phyloP scores from a whole-genome alignment of 768 basidiomycete species.

The Russula vinacea region DNA sequence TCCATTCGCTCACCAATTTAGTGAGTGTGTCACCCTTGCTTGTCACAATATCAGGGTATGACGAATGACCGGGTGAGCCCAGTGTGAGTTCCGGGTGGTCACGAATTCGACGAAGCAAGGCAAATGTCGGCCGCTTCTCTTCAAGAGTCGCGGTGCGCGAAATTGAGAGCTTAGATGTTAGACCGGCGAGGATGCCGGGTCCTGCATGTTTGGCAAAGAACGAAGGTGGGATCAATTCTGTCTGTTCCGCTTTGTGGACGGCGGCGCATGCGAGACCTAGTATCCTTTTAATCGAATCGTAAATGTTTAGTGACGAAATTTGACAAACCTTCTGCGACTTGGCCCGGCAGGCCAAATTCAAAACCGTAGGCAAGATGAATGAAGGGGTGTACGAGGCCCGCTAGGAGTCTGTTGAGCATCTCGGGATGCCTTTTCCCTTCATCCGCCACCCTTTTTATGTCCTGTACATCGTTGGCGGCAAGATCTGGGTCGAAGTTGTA shows the following conservation, averaged over 20 bases:
- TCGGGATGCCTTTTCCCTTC: constrained; percentile 40
- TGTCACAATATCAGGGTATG: constrained; percentile 26
- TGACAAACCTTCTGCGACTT: constrained; percentile 57
- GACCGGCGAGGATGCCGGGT: constrained; percentile 25
- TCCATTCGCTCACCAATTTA: constrained; percentile 31
- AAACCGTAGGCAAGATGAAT: constrained; percentile 62
- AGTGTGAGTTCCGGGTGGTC: constrained; percentile 42
- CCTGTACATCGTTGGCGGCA: constrained; percentile 28
- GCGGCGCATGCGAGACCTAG: constrained; percentile 57
- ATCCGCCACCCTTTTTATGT: constrained; percentile 23
- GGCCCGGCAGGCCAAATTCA: constrained; percentile 58
- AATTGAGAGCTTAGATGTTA: constrained; percentile 33
- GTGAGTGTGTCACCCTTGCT: constrained; percentile 26
- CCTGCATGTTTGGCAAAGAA: constrained; percentile 30
- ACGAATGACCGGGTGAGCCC: constrained; percentile 14
- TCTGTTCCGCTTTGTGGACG: constrained; percentile 43
- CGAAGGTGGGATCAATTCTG: constrained; percentile 36
- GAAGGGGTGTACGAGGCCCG: constrained; percentile 59
- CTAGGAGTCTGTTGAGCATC: constrained; percentile 57
- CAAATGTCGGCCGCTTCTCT: constrained; percentile 40
- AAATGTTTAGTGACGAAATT: neutral
- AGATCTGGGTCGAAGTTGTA: constrained; percentile 43
- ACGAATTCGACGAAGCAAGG: constrained; percentile 53
- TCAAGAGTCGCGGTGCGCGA: constrained; percentile 35
- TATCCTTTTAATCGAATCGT: neutral